phyloP scores from a whole-genome alignment of 345 rosid genomes.

The Gossypium bickii region DNA sequence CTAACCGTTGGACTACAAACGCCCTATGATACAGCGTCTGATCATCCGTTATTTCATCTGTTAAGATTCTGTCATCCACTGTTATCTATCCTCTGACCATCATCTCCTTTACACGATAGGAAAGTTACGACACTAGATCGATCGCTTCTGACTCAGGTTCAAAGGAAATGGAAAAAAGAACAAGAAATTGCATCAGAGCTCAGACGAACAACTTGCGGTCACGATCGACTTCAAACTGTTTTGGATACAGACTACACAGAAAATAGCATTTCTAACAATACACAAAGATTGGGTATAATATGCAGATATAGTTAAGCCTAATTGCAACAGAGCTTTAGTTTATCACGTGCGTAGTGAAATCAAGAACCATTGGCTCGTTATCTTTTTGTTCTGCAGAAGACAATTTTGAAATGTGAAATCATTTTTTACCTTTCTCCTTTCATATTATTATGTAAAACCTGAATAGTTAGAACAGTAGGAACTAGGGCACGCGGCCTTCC shows the following conservation, averaged over 20 bases:
- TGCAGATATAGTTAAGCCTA: neutral
- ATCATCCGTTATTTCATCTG: too few species aligned
- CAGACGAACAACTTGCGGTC: too few species aligned
- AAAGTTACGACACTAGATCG: too few species aligned
- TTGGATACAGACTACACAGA: too few species aligned
- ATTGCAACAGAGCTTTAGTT: neutral
- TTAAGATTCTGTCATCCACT: too few species aligned
- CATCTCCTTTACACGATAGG: too few species aligned
- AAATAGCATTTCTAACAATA: too few species aligned
- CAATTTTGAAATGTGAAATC: neutral
- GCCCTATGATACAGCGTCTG: neutral
- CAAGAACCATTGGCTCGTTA: neutral
- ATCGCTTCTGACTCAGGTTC: too few species aligned
- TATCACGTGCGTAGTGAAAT: neutral
- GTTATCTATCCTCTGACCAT: too few species aligned
- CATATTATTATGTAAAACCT: neutral
- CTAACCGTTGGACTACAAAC: constrained; percentile 97
- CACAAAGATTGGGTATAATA: neutral
- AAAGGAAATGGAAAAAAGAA: too few species aligned
- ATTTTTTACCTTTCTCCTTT: neutral
- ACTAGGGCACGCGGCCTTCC: constrained; percentile 66
- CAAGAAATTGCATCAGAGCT: too few species aligned
- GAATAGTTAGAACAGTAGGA: neutral
- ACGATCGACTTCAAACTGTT: too few species aligned
- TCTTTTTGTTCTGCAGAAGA: neutral